Percentiles rank a stretch among this genome's conserved stretches.
phyloP scores from a whole-genome alignment of 805 yeast species.

The Spathaspora sp. region DNA sequence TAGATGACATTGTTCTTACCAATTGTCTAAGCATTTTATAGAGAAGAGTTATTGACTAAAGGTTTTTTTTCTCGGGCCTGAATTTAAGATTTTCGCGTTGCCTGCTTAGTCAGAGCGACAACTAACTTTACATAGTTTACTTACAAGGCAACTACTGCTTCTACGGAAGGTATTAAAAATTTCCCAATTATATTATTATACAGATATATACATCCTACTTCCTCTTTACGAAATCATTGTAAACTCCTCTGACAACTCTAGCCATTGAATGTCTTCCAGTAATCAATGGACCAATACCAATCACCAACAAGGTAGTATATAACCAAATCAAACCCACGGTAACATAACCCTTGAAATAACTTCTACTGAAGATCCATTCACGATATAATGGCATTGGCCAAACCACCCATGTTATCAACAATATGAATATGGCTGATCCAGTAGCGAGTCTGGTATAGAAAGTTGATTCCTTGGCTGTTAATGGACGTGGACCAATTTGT shows the following conservation, averaged over 20 bases:
- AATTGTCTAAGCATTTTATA: conserved; percentile 6
- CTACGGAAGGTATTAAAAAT: no score
- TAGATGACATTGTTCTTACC: conserved; percentile 4
- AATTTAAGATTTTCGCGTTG: neutral
- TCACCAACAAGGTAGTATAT: conserved; percentile 28
- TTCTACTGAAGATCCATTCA: conserved; percentile 35
- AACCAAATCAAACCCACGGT: conserved; percentile 38
- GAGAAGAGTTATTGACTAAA: neutral
- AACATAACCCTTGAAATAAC: conserved; percentile 36
- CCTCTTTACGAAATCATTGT: conserved; percentile 12
- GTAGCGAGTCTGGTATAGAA: conserved; percentile 23
- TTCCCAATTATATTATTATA: neutral
- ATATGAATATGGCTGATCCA: conserved; percentile 19
- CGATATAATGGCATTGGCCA: conserved; percentile 43
- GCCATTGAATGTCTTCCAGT: conserved; percentile 31
- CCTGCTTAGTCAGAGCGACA: no score
- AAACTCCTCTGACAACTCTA: conserved; percentile 18
- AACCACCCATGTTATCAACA: conserved; percentile 34
- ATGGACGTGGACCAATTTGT: neutral
- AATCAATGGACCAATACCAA: conserved; percentile 31
- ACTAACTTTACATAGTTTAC: no score
- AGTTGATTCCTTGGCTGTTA: conserved; percentile 7
- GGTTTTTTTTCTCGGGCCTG: neutral
- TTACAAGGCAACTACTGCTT: no score
- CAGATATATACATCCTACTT: conserved; percentile 1